phyloP scores from a whole-genome alignment of 2,329 filamentous ascomycete species.

The Bipolaris sorokiniana region DNA sequence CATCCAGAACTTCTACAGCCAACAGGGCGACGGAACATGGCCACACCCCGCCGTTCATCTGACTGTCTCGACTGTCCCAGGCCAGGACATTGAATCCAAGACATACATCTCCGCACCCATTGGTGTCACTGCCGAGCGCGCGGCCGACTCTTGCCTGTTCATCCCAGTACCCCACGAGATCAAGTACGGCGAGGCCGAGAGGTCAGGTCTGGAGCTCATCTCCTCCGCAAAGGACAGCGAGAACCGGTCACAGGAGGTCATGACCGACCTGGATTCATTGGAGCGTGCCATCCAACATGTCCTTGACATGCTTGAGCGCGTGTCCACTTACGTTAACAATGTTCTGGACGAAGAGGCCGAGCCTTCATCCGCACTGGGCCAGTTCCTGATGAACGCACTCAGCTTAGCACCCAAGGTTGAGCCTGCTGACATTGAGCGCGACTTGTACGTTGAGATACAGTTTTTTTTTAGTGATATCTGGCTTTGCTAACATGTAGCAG shows the following conservation, averaged over 20 bases:
- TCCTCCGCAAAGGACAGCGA: slow-evolving; percentile 81
- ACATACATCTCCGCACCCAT: slow-evolving; percentile 97
- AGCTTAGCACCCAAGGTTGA: slow-evolving; percentile 95
- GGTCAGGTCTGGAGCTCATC: slow-evolving; percentile 81
- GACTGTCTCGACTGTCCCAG: slow-evolving; percentile 88
- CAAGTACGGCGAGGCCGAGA: slow-evolving; percentile 81
- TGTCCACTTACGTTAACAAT: slow-evolving; percentile 88
- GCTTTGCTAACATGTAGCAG: slow-evolving; percentile 50
- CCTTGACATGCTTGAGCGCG: slow-evolving; percentile 85
- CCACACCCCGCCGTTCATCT: slow-evolving; percentile 97
- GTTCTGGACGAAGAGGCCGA: slow-evolving; percentile 92
- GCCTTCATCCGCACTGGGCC: slow-evolving; percentile 88
- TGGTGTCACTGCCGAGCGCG: slow-evolving; percentile 91
- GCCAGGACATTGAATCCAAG: slow-evolving; percentile 84
- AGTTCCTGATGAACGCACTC: slow-evolving; percentile 93
- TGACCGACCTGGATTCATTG: slow-evolving; percentile 88
- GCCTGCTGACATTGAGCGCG: slow-evolving; percentile 84
- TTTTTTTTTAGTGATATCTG: background rate
- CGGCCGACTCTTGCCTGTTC: slow-evolving; percentile 95
- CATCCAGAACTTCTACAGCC: slow-evolving; percentile 99
- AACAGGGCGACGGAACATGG: slow-evolving; percentile 94
- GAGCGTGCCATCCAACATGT: slow-evolving; percentile 87
- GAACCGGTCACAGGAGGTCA: slow-evolving; percentile 72
- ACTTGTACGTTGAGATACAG: slow-evolving; percentile 68
- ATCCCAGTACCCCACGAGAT: slow-evolving; percentile 96